Evolutionary conservation across 345 rosid genomes (phyloP), one percentile per base, ranked within the genome.

Genomic region (Citropsis articulata): DNA sequence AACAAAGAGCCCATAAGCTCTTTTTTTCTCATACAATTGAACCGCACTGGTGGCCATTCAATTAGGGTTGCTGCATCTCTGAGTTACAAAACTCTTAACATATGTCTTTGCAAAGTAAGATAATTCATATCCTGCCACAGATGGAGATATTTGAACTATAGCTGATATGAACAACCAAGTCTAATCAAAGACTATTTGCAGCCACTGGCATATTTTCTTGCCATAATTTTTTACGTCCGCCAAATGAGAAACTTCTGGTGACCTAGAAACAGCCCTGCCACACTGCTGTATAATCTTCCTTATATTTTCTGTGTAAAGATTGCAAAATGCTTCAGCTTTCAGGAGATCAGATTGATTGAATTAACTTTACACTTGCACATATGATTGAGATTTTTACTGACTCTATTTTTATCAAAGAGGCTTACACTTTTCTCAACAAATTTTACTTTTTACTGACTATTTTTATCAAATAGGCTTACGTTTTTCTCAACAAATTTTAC

Each of bases 301-400:
- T 48, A 69, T 45, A 40, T 38, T 60, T 25, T 59, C 63, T 62
- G 0, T 45, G 50, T 45, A 45, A 45, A 45, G 50, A 45, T 45
- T 45, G 50, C 50, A 45, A 3, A 69, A 48, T 25, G 36, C 50
- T 45, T 48, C 62, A 45, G 63, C 35, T 48, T 31, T 75, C 7
- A 7, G 40, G 35, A 24, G 55, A 45, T 62, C 60, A 6, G 18
- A 2, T 42, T 62, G 25, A 40, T 9, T 62, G 66, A 27, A 61
- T 35, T 30, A 50, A 48, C 42, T 25, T 74, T 9, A 1, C 25
- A 2, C 25, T 16, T 27, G 56, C 12, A 62, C 14, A 61, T 74
- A 72, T 72, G 75, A 56, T 28, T 72, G 22, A 57, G 27, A 42
- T 59, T 57, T 59, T 73, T 66, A 36, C 55, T n/a, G 19, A 48